Conservation (phyloP, 768 basidiomycete genomes). For the Trametes sanguinea region DNA sequence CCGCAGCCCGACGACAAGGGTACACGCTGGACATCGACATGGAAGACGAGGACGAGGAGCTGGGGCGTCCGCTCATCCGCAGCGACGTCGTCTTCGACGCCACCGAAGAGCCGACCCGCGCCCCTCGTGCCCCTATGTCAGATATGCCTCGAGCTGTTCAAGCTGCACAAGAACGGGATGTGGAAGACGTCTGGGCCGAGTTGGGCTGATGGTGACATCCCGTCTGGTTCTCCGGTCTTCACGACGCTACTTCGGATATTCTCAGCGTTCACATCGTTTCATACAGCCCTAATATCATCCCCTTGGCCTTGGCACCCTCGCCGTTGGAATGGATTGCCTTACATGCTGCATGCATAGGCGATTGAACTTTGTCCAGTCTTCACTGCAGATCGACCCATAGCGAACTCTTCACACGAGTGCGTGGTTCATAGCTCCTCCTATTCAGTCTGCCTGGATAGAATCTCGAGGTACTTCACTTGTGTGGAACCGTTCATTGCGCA, state of each 20-base stretch:
- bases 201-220: constrained; percentile 28
- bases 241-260: too few relatives aligned
- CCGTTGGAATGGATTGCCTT: constrained; percentile 13
- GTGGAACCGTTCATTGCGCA: too few relatives aligned
- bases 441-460: too few relatives aligned
- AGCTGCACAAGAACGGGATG: constrained; percentile 57
- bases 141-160: constrained; percentile 65
- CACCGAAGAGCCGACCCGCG: constrained; percentile 37
- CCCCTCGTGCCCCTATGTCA: constrained; percentile 39
- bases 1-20: constrained; percentile 64
- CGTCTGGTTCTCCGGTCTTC: neutral
- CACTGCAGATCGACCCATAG: too few relatives aligned
- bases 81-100: constrained; percentile 69
- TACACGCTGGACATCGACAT: constrained; percentile 73
- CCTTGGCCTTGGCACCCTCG: too few relatives aligned
- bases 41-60: constrained; percentile 64
- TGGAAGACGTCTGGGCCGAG: constrained; percentile 73
- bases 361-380: neutral
- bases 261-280: too few relatives aligned
- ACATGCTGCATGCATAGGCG: constrained; percentile 16
- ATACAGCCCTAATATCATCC: too few relatives aligned
- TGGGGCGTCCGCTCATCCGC: constrained; percentile 58
- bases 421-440: too few relatives aligned
- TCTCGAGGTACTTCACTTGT: too few relatives aligned
- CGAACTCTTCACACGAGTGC: too few relatives aligned